Evolutionary conservation across 352 stramenopile species (phyloP).

Genomic region (Pythium angustatum): DNA sequence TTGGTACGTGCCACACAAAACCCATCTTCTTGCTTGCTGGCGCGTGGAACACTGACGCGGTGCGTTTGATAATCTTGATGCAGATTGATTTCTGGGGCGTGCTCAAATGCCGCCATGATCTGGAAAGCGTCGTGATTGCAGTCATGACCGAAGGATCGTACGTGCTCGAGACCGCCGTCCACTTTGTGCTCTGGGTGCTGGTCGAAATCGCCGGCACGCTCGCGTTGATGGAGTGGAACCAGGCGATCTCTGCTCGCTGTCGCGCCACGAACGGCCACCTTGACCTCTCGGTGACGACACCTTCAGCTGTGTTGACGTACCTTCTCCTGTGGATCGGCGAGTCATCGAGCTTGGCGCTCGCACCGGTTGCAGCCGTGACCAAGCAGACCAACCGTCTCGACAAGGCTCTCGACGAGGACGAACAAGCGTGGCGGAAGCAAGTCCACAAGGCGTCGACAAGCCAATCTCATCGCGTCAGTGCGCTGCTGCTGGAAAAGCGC

Average conservation of each 20-base stretch:
- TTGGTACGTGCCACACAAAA: slow-evolving; percentile 11
- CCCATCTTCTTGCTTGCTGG: not conserved
- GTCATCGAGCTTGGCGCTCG: not conserved
- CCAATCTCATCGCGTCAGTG: not conserved
- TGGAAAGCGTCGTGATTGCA: slow-evolving; percentile 42
- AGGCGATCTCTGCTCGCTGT: slow-evolving; percentile 5
- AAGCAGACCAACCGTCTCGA: slow-evolving; percentile 2
- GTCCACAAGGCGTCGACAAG: not conserved
- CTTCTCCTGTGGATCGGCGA: slow-evolving; percentile 1
- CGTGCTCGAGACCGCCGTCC: slow-evolving; percentile 36
- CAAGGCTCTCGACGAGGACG: slow-evolving; percentile 14
- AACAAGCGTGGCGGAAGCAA: slow-evolving; percentile 4
- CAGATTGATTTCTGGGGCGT: slow-evolving; percentile 44
- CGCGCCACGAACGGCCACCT: not conserved
- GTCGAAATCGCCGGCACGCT: slow-evolving; percentile 37
- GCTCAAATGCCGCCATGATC: slow-evolving; percentile 46
- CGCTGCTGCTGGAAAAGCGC: slow-evolving; percentile 6
- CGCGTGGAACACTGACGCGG: not conserved
- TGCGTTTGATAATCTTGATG: not conserved
- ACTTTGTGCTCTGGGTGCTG: slow-evolving; percentile 43
- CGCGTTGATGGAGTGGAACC: slow-evolving; percentile 43
- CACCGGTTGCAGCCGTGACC: not conserved
- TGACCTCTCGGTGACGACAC: not conserved
- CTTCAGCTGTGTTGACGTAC: slow-evolving; percentile 6
- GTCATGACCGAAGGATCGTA: slow-evolving; percentile 36